Evolutionary conservation across 371 early-diverging fungal genomes (phyloP).

Genomic region (Smittium culicis): DNA sequence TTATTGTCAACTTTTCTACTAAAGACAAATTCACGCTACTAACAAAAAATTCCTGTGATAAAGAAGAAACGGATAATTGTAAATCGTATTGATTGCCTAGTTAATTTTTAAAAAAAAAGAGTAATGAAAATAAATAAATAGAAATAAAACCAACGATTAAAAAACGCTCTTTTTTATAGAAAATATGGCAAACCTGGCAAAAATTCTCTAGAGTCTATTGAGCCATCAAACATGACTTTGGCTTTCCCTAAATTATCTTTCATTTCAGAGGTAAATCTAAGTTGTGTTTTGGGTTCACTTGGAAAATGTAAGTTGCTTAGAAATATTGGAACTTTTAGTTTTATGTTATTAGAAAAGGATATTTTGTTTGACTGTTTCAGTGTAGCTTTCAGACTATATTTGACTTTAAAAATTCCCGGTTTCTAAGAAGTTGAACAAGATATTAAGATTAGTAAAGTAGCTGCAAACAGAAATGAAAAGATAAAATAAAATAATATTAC

Average conservation of each 20-base stretch:
- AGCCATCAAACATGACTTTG: neutral
- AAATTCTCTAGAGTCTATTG: neutral
- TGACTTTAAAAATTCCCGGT: neutral
- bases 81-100: neutral
- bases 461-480: neutral
- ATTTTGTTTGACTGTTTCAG: neutral
- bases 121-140: too few relatives aligned
- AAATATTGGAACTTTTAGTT: neutral
- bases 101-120: neutral
- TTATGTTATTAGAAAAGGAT: neutral
- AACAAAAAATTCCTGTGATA: neutral
- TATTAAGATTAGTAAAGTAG: neutral
- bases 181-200: neutral
- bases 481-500: neutral
- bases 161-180: too few relatives aligned
- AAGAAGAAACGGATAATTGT: neutral
- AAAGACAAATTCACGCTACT: neutral
- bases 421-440: neutral
- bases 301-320: neutral
- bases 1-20: neutral
- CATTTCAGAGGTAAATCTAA: neutral
- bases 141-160: too few relatives aligned
- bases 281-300: neutral
- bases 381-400: neutral
- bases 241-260: neutral